Conservation (phyloP, 23 red algal genomes). For the Gracilaria gracilis region DNA sequence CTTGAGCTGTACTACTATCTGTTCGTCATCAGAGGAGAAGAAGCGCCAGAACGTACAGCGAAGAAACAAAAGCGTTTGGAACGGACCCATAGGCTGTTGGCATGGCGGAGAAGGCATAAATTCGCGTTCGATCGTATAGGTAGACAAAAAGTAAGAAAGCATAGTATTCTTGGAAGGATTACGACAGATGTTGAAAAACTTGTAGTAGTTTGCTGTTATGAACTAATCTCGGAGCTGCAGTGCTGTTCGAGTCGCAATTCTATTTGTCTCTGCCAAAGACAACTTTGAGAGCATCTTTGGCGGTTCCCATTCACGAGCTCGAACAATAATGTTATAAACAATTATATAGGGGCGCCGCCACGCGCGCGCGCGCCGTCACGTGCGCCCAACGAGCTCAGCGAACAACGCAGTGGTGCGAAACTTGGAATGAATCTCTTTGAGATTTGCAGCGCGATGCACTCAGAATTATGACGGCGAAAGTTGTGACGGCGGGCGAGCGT, state of each 20-base stretch:
- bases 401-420: no score
- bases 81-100: constrained; percentile 35
- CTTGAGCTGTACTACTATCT: no score
- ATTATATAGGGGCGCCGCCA: constrained; percentile 67
- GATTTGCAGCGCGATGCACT: no score
- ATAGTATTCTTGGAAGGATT: constrained; percentile 62
- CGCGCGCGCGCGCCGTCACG: no score
- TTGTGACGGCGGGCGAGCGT: no score
- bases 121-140: constrained; percentile 47
- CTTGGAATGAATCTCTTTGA: no score
- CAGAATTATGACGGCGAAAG: no score
- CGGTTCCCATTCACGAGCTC: constrained; percentile 59
- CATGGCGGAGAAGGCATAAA: constrained; percentile 41
- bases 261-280: constrained; percentile 27
- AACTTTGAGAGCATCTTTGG: constrained; percentile 32
- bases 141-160: constrained; percentile 60
- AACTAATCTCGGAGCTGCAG: constrained; percentile 34
- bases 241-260: constrained; percentile 49
- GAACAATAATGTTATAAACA: constrained; percentile 60
- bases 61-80: constrained; percentile 26
- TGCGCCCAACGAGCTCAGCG: no score
- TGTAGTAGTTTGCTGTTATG: constrained; percentile 57
- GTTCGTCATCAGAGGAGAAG: constrained; percentile 21
- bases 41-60: constrained; percentile 2
- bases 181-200: constrained; percentile 47